Base-by-base conservation (phyloP, 345 rosid species). In the Syzygium grande region DNA sequence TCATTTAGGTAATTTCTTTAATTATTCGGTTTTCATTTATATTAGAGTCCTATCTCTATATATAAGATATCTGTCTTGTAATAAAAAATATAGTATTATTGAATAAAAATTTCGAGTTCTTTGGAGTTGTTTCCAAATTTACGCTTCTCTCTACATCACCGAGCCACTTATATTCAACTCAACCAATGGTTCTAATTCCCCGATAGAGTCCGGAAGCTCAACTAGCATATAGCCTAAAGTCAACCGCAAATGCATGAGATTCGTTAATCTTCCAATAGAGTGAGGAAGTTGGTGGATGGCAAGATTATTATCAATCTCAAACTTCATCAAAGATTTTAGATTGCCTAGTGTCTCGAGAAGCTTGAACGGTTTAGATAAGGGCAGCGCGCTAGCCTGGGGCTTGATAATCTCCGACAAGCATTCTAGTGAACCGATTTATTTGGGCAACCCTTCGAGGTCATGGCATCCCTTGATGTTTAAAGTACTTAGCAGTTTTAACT, bases 341-440 rank as follows among this genome's bases (percentile, higher is more conserved):
- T 84, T 84, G 52, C 14, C 85, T 4, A 84, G 19, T 49, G 22
- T 84, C 38, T 84, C 41, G 3, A 56, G 85, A 49, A 84, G 30
- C 23, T 15, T 51, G 58, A 84, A 29, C 21, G 11, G 19, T 3
- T 21, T 1, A 16, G 16, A 11, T 12, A 13, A 27, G 65, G 13
- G 5, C 25, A 13, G 11, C 1, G 0, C 0, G 63, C 13, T 3
- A 58, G 3, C 6, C 7, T 23, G 30, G 9, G 52, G 55, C 56
- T n/a, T 51, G 55, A 84, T 46, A 14, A 51, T 51, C 85, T 84
- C 85, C 2, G 29, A n/a, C 51, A 84, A 84, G 55, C 12, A 15
- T 49, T 84, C 85, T 51, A 84, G 30, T 5, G 55, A 84, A 85
- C 79, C 25, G 2, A 85, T 17, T 85, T 58, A 53, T 43, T 41